Evolutionary conservation across 106 monocot species (phyloP).

Genomic region (Gastrodia elata): DNA sequence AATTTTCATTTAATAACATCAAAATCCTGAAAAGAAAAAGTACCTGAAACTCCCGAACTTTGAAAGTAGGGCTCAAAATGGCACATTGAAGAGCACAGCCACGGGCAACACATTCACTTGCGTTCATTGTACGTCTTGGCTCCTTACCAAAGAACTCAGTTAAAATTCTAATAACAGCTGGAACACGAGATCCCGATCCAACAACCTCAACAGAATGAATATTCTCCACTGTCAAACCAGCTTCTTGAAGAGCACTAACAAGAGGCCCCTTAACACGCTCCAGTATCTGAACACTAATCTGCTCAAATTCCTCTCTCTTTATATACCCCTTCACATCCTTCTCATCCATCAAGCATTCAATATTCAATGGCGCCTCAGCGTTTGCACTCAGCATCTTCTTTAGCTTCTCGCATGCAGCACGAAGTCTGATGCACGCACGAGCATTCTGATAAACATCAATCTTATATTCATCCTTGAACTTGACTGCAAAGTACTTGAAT

Average conservation of each 20-base stretch:
- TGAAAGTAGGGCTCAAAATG: conserved; percentile 48
- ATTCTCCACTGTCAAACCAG: conserved; percentile 23
- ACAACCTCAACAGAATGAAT: conserved; percentile 55
- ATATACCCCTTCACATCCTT: conserved; percentile 54
- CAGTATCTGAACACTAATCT: conserved; percentile 37
- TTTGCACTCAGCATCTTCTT: conserved; percentile 68
- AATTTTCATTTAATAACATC: not conserved
- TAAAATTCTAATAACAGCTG: conserved; percentile 39
- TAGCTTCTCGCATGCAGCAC: conserved; percentile 52
- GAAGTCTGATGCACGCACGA: conserved; percentile 34
- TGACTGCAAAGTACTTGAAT: conserved; percentile 42
- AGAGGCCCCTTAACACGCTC: conserved; percentile 43
- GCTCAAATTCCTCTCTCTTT: conserved; percentile 59
- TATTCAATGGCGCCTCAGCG: conserved; percentile 47
- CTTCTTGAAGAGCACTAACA: conserved; percentile 29
- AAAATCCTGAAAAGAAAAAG: not conserved
- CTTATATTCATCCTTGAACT: conserved; percentile 49
- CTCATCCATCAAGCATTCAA: conserved; percentile 68
- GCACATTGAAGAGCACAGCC: conserved; percentile 65
- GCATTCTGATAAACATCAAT: conserved; percentile 46
- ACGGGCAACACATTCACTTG: conserved; percentile 61
- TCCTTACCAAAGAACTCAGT: conserved; percentile 47
- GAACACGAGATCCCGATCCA: conserved; percentile 60
- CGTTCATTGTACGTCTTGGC: conserved; percentile 52
- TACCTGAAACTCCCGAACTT: conserved; percentile 70